These are phyloP conservation scores for Bolboschoenoplectus hybrid DNA, from an alignment of 202 grass and related monocot species.

Conservation along the genomic window DNA sequence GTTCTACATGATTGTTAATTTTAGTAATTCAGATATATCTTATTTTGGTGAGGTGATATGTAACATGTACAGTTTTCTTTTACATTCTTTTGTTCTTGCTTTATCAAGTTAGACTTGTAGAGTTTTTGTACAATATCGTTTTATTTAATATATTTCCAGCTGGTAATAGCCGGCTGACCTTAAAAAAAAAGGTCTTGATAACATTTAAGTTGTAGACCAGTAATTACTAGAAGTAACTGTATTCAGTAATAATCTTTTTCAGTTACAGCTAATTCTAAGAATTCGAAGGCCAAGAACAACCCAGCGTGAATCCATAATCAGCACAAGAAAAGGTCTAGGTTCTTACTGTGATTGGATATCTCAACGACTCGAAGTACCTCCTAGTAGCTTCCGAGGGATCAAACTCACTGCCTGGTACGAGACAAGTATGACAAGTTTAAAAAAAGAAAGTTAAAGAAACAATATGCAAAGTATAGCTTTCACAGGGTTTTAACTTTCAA, in stretches of 20 bases:
- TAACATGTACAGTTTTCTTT: no score
- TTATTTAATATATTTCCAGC: no score
- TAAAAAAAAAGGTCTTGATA: background rate
- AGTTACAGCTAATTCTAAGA: background rate
- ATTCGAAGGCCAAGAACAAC: conserved; percentile 11
- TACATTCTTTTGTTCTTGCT: no score
- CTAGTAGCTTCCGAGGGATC: conserved; percentile 69
- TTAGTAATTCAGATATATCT: no score
- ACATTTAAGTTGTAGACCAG: background rate
- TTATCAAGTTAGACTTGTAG: no score
- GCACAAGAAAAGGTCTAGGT: conserved; percentile 24
- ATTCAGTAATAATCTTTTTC: background rate
- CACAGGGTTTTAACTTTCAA: background rate
- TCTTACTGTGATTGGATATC: conserved; percentile 78
- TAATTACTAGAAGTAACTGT: background rate
- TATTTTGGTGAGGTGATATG: no score
- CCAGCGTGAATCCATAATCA: conserved; percentile 11
- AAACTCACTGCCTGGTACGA: conserved; percentile 54
- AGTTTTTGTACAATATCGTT: background rate
- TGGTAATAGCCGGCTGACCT: background rate
- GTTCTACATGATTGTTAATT: no score
- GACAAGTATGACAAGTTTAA: conserved; percentile 17
- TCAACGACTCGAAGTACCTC: conserved; percentile 70
- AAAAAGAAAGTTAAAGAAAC: background rate
- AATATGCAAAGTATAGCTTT: background rate